Evolutionary conservation across 1,284 basidiomycete species (phyloP).

Genomic region (Mixia osmundae): DNA sequence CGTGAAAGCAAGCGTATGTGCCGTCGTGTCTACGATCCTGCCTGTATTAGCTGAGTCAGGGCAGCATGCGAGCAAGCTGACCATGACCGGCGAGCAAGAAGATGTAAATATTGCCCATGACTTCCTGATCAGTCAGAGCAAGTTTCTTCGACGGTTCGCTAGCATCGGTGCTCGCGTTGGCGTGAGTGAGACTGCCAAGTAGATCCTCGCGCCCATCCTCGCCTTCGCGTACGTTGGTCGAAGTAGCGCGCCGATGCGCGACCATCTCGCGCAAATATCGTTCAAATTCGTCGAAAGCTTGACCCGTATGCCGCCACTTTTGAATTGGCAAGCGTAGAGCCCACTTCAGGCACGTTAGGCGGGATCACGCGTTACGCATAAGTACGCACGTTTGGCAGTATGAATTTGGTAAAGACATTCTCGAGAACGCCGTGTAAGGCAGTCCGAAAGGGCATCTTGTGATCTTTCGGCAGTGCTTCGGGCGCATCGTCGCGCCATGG

Average conservation of each 20-base stretch:
- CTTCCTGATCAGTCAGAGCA: conserved; percentile 7
- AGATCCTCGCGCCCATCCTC: conserved; percentile 3
- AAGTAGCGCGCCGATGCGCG: conserved; percentile 3
- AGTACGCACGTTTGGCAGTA: conserved; percentile 4
- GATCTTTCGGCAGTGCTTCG: conserved; percentile 1
- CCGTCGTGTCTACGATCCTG: conserved; percentile 25
- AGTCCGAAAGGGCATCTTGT: conserved; percentile 6
- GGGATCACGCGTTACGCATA: background rate
- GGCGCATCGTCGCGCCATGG: conserved; percentile 8
- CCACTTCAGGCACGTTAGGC: background rate
- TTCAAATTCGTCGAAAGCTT: conserved; percentile 5
- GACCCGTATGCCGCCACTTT: conserved; percentile 1
- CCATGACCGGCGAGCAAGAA: conserved; percentile 19
- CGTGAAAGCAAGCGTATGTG: conserved; percentile 34
- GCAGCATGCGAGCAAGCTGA: background rate
- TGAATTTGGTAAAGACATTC: conserved; percentile 9
- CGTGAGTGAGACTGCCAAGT: conserved; percentile 5
- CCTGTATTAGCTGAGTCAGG: background rate
- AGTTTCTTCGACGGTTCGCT: background rate
- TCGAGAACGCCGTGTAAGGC: conserved; percentile 9
- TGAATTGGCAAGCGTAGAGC: background rate
- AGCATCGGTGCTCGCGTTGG: conserved; percentile 1
- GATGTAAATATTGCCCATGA: conserved; percentile 11
- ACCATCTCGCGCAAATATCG: conserved; percentile 8
- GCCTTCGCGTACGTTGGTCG: background rate